Base-by-base conservation (phyloP, 2,329 filamentous ascomycete genomes). In the Scleromitrula shiraiana region DNA sequence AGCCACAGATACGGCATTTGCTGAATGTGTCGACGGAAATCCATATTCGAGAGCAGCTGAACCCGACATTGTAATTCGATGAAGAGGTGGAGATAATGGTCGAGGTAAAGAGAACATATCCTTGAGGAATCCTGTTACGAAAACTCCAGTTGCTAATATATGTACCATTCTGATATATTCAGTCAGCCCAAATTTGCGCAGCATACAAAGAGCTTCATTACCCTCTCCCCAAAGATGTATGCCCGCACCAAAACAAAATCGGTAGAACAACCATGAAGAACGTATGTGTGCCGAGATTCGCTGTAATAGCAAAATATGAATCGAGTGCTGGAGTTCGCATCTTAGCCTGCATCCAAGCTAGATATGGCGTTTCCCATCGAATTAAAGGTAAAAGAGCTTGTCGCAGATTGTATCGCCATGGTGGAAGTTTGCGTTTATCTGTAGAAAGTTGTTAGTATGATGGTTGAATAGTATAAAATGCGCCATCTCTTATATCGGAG, bases 221-320 rank as follows among this genome's bases (percentile, higher is more conserved):
- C 88, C 84, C 90, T 71, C 93, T 85, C 47, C 88, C 93, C 56
- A 95, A 78, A 54, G 77, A 82, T 36, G 85, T 82, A 68, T 90
- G 86, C 46, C 91, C 91, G 62, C 88, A 95, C 93, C 93, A 98
- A 71, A 97, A 97, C 58, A 95, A 77, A 56, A 97, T 88, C 5
- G 93, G 93, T 61, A 98, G 71, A 50, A 88, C 85, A 57, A 95
- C 77, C 90, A 97, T 97, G 74, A 96, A 98, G 72, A 96, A 97
- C 0, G 93, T 98, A 68, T 98, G 93, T 0, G 93, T 98, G 56
- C 93, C 88, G 47, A 97, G 78, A 67, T 97, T 98, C 54, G 93
- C 93, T 0, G 90, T 95, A 56, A 94, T 88, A 42, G 93, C 91
- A 68, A 98, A 98, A 72, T 96, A 98, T 53, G 88, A 88, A 68